These are phyloP conservation scores for Edaphochlamys debaryana DNA, from an alignment of 139 green algal species.

Conservation along the genomic window DNA sequence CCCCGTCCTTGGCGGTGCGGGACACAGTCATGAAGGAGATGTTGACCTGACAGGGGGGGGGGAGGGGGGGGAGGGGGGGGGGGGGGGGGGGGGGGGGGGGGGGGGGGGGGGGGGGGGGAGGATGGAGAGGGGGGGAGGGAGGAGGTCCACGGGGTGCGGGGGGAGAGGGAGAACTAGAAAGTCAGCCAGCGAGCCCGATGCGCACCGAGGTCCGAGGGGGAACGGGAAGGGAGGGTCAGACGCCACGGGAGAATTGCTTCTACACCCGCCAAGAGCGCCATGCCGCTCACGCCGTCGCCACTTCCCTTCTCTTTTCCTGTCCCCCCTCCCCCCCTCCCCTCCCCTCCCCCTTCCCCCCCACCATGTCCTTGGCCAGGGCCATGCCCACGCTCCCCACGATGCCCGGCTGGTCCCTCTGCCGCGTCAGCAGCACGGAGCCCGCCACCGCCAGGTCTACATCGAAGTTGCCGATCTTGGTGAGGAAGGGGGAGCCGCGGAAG, in stretches of 20 bases:
- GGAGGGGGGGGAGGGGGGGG: no score
- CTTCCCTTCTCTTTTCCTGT: background rate
- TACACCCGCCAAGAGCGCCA: background rate
- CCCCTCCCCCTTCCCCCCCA: slow-evolving; percentile 34
- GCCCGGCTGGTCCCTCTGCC: slow-evolving; percentile 92
- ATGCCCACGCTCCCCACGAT: slow-evolving; percentile 88
- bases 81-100: background rate
- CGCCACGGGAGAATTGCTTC: background rate
- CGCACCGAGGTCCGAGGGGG: no score
- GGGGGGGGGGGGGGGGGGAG: background rate
- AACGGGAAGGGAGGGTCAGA: no score
- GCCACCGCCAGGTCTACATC: slow-evolving; percentile 86
- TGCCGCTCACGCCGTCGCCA: background rate
- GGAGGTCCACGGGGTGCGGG: background rate
- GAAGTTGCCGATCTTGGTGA: slow-evolving; percentile 89
- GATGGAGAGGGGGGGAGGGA: background rate
- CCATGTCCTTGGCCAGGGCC: slow-evolving; percentile 71
- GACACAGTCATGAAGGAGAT: slow-evolving; percentile 94
- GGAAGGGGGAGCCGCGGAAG: slow-evolving; percentile 74
- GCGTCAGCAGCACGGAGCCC: slow-evolving; percentile 70
- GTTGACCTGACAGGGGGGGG: slow-evolving; percentile 67
- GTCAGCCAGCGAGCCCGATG: no score
- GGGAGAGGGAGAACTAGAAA: no score
- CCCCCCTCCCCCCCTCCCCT: no score
- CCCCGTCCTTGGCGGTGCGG: slow-evolving; percentile 33